Base-by-base conservation (phyloP, 1,284 basidiomycete species). In the Ustilago cynodontis region DNA sequence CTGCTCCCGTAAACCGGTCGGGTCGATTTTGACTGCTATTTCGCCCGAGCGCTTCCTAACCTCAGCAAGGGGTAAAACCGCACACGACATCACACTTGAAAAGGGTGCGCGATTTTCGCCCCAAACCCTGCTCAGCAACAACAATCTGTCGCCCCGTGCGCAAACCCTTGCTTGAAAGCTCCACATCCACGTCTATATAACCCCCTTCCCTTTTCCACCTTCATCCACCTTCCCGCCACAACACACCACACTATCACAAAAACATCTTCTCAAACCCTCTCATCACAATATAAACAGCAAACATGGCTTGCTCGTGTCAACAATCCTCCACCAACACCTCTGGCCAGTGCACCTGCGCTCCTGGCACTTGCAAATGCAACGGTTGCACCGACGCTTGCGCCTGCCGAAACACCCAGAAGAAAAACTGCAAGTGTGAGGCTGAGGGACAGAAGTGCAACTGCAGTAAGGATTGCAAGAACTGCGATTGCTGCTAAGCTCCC, bases 401-500 rank as follows among this genome's bases (percentile, higher is more conserved):
- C n/a, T 72, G 70, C 66, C 57, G 59, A 43, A 60, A 53, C 33
- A 64, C 26, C 13, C 18, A 57, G 26, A 59, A 65, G 49, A 65
- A 70, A 41, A 50, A 49, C 18, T 77, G 75, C 75, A 73, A 77
- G 64, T 77, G 75, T 54, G 70, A 73, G 24, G 58, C 66, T 14
- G 67, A 49, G 4, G 75, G 75, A 22, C 47, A 64, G 24, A 24
- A 52, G 16, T 77, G 75, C 64, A 77, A 45, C 18, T 77, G 75
- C 63, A 9, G 31, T 22, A 73, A 73, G 67, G 67, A 62, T 16
- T 73, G 75, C 41, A 61, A 58, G 29, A 53, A 64, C 31, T 77
- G 75, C 64, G 75, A 66, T 22, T 77, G 75, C 67, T 73, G 71
- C 54, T 77, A 77, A 71, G 13, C 50, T 11, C 31, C 31, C 31